Evolutionary conservation across 75 land plant genomes (phyloP).

Genomic region (Picea glauca): DNA sequence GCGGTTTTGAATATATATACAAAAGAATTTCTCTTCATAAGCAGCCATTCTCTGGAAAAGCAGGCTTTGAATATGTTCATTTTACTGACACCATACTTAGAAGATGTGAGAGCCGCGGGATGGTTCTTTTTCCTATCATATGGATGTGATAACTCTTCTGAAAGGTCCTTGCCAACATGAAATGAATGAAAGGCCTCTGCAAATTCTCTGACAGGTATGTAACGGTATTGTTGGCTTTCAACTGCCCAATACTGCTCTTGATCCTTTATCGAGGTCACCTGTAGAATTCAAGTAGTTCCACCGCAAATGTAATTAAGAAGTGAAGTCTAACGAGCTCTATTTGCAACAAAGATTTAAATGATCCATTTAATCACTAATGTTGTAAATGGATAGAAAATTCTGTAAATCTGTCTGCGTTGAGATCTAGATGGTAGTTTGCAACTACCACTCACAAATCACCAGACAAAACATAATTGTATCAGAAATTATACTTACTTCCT

Average conservation of each 20-base stretch:
- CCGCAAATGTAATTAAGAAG: background rate
- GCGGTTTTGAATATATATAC: conserved; percentile 70
- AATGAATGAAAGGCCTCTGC: conserved; percentile 46
- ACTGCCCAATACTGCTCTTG: conserved; percentile 86
- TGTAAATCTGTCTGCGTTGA: background rate
- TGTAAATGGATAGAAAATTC: background rate
- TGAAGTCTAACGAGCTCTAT: background rate
- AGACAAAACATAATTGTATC: background rate
- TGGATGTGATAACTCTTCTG: conserved; percentile 44
- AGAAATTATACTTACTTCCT: conserved; percentile 41
- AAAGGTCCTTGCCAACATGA: conserved; percentile 39
- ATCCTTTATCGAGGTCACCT: conserved; percentile 74
- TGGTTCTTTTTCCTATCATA: conserved; percentile 62
- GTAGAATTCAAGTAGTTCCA: conserved; percentile 25
- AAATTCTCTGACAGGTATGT: conserved; percentile 63
- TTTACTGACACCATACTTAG: conserved; percentile 61
- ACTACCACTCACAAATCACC: background rate
- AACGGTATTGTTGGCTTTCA: conserved; percentile 45
- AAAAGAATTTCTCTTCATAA: conserved; percentile 78
- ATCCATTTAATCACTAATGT: background rate
- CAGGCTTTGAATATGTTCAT: conserved; percentile 70
- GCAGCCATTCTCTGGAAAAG: conserved; percentile 63
- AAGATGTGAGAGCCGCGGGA: conserved; percentile 68
- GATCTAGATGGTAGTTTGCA: background rate
- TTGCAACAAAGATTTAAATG: background rate